A percentile compares a stretch with the other conserved stretches of the same genome.
Conservation (phyloP, 495 filamentous ascomycete genomes). For the Lepraria neglecta region DNA sequence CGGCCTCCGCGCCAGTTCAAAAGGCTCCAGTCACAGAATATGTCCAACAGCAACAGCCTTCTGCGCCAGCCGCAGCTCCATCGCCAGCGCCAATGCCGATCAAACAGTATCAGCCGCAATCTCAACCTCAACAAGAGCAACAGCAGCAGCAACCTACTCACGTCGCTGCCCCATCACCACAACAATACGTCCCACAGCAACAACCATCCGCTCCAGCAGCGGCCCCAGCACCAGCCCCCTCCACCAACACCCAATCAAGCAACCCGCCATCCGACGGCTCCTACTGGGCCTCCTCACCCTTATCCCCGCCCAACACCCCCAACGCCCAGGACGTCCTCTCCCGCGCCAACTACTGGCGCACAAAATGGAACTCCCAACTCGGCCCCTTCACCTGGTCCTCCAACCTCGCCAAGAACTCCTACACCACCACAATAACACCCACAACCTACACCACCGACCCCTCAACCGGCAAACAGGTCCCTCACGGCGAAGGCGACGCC, state of each 20-base stretch:
- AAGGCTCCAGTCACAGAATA: not conserved
- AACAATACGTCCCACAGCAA: not conserved
- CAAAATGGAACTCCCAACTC: constrained; percentile 8
- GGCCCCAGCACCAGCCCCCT: not conserved
- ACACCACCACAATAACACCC: not conserved
- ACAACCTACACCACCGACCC: not conserved
- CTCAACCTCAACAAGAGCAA: not conserved
- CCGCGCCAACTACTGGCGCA: constrained; percentile 16
- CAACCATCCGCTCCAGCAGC: not conserved
- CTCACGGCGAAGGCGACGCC: constrained; percentile 1
- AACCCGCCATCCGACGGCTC: not conserved
- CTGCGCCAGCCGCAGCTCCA: not conserved
- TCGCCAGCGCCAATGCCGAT: not conserved
- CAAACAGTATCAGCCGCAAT: not conserved
- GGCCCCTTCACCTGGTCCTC: constrained; percentile 12
- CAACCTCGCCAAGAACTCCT: constrained; percentile 7
- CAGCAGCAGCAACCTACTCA: not conserved
- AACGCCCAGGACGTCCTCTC: constrained; percentile 5
- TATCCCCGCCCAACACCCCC: not conserved
- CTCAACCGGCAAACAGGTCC: not conserved
- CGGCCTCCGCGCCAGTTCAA: not conserved
- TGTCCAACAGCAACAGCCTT: not conserved
- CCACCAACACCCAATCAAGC: not conserved
- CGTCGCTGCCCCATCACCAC: no score
- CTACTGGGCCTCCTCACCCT: constrained; percentile 6